A percentile compares a stretch with the other conserved stretches of the same genome.
Conservation (phyloP, 805 yeast genomes). For the Maudiozyma turicensis region DNA sequence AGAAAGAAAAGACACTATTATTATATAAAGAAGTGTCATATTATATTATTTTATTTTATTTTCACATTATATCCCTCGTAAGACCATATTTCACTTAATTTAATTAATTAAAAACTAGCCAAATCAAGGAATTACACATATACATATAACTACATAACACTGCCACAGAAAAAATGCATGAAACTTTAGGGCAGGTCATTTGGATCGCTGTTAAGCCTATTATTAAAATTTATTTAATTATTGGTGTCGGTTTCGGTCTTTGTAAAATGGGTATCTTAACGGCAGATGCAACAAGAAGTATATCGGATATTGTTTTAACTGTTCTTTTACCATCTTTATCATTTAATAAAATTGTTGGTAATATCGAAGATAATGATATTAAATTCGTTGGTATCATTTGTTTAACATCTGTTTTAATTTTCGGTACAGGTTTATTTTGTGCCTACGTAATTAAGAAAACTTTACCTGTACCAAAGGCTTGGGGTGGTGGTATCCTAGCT, state of each 20-base stretch:
- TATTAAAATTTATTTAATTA: constrained; percentile 62
- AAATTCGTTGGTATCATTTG: constrained; percentile 60
- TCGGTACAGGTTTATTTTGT: constrained; percentile 39
- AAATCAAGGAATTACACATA: background rate
- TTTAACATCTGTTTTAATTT: constrained; percentile 42
- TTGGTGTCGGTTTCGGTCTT: constrained; percentile 53
- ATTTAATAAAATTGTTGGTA: constrained; percentile 51
- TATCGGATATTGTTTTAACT: constrained; percentile 54
- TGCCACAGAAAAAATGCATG: constrained; percentile 7
- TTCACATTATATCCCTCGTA: too few relatives aligned
- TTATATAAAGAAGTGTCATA: too few relatives aligned
- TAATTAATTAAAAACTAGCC: too few relatives aligned
- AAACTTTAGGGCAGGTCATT: constrained; percentile 25
- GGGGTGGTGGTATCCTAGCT: constrained; percentile 62
- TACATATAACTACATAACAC: background rate
- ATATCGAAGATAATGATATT: constrained; percentile 53
- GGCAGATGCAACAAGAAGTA: constrained; percentile 51
- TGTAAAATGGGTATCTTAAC: constrained; percentile 51
- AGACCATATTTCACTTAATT: too few relatives aligned
- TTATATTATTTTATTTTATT: too few relatives aligned
- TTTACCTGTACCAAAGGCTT: constrained; percentile 47
- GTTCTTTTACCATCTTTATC: constrained; percentile 59
- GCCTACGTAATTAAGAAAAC: constrained; percentile 29
- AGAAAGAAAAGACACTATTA: too few relatives aligned
- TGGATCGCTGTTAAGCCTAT: constrained; percentile 64